Percentiles rank a stretch among this genome's conserved stretches.
Evolutionary conservation across 352 stramenopile species (phyloP).

Genomic region (Globisporangium nunn): DNA sequence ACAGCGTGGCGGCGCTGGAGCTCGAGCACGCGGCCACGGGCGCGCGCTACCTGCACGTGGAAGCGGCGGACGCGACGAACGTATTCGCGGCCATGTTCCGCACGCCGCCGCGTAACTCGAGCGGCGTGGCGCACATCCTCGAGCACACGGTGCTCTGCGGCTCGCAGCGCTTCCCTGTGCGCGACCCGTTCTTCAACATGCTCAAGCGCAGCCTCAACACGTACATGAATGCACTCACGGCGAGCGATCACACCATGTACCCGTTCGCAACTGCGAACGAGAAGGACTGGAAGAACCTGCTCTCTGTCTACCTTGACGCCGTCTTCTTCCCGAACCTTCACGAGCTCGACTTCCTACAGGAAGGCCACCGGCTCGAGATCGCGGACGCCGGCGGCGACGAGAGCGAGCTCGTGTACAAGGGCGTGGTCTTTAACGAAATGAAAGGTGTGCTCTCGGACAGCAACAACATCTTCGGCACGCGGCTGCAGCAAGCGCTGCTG

Average conservation of each 20-base stretch:
- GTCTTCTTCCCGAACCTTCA: slow-evolving; percentile 93
- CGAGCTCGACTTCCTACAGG: slow-evolving; percentile 70
- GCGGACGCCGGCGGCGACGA: slow-evolving; percentile 23
- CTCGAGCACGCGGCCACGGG: slow-evolving; percentile 67
- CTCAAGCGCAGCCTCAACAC: slow-evolving; percentile 97
- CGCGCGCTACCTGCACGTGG: slow-evolving; percentile 75
- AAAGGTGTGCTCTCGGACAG: slow-evolving; percentile 96
- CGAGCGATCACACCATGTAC: slow-evolving; percentile 98
- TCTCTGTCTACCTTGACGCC: slow-evolving; percentile 96
- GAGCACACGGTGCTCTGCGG: slow-evolving; percentile 95
- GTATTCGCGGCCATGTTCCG: slow-evolving; percentile 95
- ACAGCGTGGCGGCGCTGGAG: slow-evolving; percentile 74
- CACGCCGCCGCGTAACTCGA: slow-evolving; percentile 94
- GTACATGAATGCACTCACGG: slow-evolving; percentile 99
- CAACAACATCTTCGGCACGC: slow-evolving; percentile 89
- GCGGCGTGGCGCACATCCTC: slow-evolving; percentile 97
- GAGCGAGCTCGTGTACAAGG: slow-evolving; percentile 64
- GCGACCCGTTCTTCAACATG: slow-evolving; percentile 99
- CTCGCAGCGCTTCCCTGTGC: slow-evolving; percentile 94
- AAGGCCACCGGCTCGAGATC: slow-evolving; percentile 73
- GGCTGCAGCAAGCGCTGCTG: slow-evolving; percentile 90
- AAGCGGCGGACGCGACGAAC: slow-evolving; percentile 81
- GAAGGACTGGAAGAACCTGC: slow-evolving; percentile 97
- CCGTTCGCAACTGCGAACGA: slow-evolving; percentile 96
- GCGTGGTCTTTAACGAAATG: slow-evolving; percentile 99